Conservation (phyloP, 2,329 filamentous ascomycete species). For the Mycogone perniciosa region DNA sequence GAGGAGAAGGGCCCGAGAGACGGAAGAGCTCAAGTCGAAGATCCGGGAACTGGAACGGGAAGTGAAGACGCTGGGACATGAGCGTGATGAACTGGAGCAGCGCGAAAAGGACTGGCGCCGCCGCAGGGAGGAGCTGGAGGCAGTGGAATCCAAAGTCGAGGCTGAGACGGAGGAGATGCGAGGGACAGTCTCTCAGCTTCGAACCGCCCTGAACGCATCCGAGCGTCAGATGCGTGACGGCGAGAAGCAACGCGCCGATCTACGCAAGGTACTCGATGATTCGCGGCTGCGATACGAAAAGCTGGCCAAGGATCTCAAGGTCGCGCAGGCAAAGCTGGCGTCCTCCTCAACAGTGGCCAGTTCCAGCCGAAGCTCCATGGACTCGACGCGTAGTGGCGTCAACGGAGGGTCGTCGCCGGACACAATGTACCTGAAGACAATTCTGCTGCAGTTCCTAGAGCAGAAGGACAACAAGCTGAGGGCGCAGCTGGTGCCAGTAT, state of each 20-base stretch:
- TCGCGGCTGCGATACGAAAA: conserved; percentile 71
- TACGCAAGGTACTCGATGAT: conserved; percentile 73
- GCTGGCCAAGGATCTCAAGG: conserved; percentile 60
- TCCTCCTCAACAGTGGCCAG: conserved; percentile 26
- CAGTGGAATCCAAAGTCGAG: conserved; percentile 58
- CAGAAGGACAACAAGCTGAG: conserved; percentile 72
- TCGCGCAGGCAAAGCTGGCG: conserved; percentile 41
- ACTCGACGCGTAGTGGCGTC: conserved; percentile 31
- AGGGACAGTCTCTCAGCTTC: conserved; percentile 68
- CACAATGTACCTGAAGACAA: conserved; percentile 69
- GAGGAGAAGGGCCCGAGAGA: conserved; percentile 70
- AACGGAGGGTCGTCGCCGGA: conserved; percentile 32
- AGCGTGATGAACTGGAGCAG: conserved; percentile 71
- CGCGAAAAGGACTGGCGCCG: conserved; percentile 68
- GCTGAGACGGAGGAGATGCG: conserved; percentile 72
- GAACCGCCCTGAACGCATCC: conserved; percentile 76
- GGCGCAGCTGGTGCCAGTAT: conserved; percentile 68
- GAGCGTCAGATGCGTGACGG: conserved; percentile 78
- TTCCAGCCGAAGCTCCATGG: conserved; percentile 38
- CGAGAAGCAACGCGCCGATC: conserved; percentile 73
- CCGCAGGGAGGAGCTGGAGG: conserved; percentile 70
- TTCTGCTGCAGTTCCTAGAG: conserved; percentile 74
- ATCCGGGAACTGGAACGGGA: conserved; percentile 77
- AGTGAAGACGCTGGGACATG: conserved; percentile 61
- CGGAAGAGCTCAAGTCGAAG: conserved; percentile 76